phyloP scores from a whole-genome alignment of 306 rosid genomes.

The Vigna unguiculata region DNA sequence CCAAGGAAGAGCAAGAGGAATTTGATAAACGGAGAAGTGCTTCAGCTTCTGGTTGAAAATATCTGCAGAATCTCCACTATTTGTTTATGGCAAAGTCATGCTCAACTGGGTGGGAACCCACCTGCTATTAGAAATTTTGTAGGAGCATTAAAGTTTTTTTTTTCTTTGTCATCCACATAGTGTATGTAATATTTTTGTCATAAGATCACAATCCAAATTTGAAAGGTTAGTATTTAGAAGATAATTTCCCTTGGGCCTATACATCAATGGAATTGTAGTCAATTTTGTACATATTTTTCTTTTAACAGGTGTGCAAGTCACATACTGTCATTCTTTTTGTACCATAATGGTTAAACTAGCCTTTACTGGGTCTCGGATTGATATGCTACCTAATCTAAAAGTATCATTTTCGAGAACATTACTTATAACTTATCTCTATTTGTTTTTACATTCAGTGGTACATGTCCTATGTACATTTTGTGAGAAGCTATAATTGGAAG shows the following conservation, averaged over 20 bases:
- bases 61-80: constrained; percentile 15
- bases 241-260: constrained; percentile 28
- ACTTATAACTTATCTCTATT: too few relatives aligned
- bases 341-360: too few relatives aligned
- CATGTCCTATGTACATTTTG: too few relatives aligned
- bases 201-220: constrained; percentile 27
- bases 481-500: too few relatives aligned
- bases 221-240: constrained; percentile 34
- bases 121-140: constrained; percentile 62
- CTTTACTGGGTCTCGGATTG: too few relatives aligned
- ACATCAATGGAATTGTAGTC: constrained; percentile 25
- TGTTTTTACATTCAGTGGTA: too few relatives aligned
- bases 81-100: constrained; percentile 17
- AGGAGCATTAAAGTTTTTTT: constrained; percentile 49
- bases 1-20: constrained; percentile 77
- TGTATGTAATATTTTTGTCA: constrained; percentile 41
- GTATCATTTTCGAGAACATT: too few relatives aligned
- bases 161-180: constrained; percentile 25
- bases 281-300: constrained; percentile 43
- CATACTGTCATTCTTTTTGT: too few relatives aligned
- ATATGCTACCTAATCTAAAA: too few relatives aligned
- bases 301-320: constrained; percentile 34
- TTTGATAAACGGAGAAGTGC: constrained; percentile 55
- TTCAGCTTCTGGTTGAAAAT: constrained; percentile 63
- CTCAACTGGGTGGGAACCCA: constrained; percentile 31